Conservation (phyloP, 495 filamentous ascomycete species). For the Tricharina praecox region DNA sequence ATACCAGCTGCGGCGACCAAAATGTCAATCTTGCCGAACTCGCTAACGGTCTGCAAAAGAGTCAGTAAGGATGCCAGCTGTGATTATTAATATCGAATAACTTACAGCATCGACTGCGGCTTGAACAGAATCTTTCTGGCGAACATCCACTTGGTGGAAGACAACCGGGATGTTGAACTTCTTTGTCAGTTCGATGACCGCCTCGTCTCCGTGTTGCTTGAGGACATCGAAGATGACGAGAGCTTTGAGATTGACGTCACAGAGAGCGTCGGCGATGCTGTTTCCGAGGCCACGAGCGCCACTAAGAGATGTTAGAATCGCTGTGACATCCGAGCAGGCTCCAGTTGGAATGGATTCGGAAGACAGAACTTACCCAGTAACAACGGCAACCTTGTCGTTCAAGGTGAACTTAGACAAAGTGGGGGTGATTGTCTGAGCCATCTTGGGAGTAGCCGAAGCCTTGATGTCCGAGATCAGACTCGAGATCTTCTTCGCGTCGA, state of each 20-base stretch:
- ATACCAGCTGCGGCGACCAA: conserved; percentile 74
- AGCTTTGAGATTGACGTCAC: conserved; percentile 54
- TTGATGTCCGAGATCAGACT: too few species aligned
- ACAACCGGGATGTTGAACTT: conserved; percentile 51
- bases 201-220: conserved; percentile 50
- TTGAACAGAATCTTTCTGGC: conserved; percentile 45
- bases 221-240: conserved; percentile 60
- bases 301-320: conserved; percentile 28
- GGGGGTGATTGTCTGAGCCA: conserved; percentile 23
- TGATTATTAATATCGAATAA: too few species aligned
- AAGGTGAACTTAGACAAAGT: conserved; percentile 49
- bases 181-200: conserved; percentile 47
- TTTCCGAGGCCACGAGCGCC: conserved; percentile 61
- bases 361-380: conserved; percentile 54
- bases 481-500: too few species aligned
- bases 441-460: too few species aligned
- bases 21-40: conserved; percentile 51
- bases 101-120: conserved; percentile 36
- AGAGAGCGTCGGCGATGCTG: conserved; percentile 58
- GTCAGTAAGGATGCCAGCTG: too few species aligned
- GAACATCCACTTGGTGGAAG: conserved; percentile 65
- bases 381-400: conserved; percentile 48
- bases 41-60: conserved; percentile 1
- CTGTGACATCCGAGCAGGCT: too few species aligned
- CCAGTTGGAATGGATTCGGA: too few species aligned